Conservation (phyloP, 306 rosid species). For the Vigna angularis region DNA sequence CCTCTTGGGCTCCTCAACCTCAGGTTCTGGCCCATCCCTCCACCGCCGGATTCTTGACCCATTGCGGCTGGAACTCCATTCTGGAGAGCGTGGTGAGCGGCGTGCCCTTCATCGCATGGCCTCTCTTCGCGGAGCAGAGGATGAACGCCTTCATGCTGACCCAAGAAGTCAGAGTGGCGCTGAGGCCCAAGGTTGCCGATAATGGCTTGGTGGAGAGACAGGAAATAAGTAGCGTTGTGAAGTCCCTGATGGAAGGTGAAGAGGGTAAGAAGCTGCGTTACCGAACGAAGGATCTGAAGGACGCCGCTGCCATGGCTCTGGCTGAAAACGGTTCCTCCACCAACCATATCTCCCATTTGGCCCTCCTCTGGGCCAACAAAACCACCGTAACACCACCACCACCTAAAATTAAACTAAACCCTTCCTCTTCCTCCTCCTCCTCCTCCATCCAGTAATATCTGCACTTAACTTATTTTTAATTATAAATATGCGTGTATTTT, state of each 20-base stretch:
- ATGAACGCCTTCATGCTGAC: conserved; percentile 71
- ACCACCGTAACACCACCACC: background rate
- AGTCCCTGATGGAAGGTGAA: conserved; percentile 74
- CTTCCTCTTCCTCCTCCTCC: background rate
- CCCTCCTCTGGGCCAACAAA: conserved; percentile 54
- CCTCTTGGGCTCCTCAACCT: conserved; percentile 84
- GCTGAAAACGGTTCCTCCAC: conserved; percentile 62
- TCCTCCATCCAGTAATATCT: background rate
- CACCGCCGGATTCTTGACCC: conserved; percentile 71
- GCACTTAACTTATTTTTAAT: no score
- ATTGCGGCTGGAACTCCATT: conserved; percentile 86
- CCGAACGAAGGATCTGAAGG: conserved; percentile 64
- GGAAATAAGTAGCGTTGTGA: conserved; percentile 60
- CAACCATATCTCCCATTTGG: conserved; percentile 51
- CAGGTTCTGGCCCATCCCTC: conserved; percentile 66
- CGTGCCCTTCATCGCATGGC: conserved; percentile 82
- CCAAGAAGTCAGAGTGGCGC: conserved; percentile 52
- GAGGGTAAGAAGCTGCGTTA: conserved; percentile 71
- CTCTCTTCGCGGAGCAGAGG: conserved; percentile 77
- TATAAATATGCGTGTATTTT: background rate
- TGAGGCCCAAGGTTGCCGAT: conserved; percentile 45
- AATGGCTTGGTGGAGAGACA: conserved; percentile 59
- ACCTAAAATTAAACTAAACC: background rate
- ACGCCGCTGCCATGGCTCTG: conserved; percentile 49
- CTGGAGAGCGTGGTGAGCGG: conserved; percentile 70